Evolutionary conservation across 2,329 filamentous ascomycete species (phyloP).

Genomic region (Trichoderma brevicompactum): DNA sequence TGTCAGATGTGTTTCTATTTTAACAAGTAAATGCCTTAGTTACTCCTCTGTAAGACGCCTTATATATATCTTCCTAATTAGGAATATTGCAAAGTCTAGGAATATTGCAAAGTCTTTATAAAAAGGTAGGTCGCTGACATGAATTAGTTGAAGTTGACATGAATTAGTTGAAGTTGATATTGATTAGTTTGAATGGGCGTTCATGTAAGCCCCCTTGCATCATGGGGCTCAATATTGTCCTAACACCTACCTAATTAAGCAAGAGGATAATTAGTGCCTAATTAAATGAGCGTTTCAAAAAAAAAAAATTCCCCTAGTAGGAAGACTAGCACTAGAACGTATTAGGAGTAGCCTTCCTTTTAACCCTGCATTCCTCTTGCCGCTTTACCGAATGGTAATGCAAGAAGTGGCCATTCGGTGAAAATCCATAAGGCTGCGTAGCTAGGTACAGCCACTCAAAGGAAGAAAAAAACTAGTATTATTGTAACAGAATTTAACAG

Average conservation of each 20-base stretch:
- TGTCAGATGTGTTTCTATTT: not conserved
- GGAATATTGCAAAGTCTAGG: not conserved
- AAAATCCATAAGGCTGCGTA: too few relatives aligned
- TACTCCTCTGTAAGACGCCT: not conserved
- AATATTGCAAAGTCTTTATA: not conserved
- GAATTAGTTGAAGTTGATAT: not conserved
- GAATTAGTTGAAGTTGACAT: not conserved
- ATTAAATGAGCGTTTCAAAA: slow-evolving; percentile 1
- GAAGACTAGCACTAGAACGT: too few relatives aligned
- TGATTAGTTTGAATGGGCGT: not conserved
- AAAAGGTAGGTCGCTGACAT: not conserved
- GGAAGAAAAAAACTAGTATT: too few relatives aligned
- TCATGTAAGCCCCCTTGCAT: slow-evolving; percentile 3
- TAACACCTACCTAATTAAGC: not conserved
- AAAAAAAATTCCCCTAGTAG: not conserved
- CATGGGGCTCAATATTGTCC: not conserved
- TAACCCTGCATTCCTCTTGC: too few relatives aligned
- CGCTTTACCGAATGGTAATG: too few relatives aligned
- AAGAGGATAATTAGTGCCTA: not conserved
- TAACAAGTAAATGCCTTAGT: not conserved
- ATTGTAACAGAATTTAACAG: too few relatives aligned
- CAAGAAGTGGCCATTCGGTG: too few relatives aligned
- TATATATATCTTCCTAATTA: slow-evolving; percentile 5
- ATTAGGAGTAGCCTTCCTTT: too few relatives aligned
- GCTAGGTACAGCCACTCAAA: too few relatives aligned